Percentiles rank a stretch among this genome's conserved stretches.
These are phyloP conservation scores for Trichomonas tenax DNA, from an alignment of 208 protist genomes.

Conservation along the genomic window DNA sequence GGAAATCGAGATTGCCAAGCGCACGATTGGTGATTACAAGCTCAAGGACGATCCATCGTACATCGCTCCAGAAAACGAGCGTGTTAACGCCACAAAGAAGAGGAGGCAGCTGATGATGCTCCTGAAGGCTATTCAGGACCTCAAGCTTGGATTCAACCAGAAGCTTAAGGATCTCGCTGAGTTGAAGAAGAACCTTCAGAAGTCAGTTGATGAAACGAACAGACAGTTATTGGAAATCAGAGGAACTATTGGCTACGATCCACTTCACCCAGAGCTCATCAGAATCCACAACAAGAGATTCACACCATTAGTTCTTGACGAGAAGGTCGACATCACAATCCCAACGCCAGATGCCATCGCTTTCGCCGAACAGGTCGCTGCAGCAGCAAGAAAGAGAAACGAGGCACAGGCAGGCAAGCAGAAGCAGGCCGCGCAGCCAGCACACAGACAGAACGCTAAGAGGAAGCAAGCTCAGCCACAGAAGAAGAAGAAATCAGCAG, in stretches of 20 bases:
- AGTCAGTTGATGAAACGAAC: conserved; percentile 44
- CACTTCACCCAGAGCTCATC: conserved; percentile 28
- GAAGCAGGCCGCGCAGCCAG: background rate
- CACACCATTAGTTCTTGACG: background rate
- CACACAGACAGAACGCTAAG: background rate
- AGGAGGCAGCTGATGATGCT: conserved; percentile 67
- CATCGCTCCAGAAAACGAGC: conserved; percentile 52
- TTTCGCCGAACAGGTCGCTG: background rate
- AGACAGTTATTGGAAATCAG: background rate
- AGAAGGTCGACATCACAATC: background rate
- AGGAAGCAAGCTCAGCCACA: background rate
- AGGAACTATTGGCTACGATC: conserved; percentile 1
- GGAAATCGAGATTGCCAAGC: conserved; percentile 47
- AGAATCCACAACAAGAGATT: background rate
- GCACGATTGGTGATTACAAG: conserved; percentile 74
- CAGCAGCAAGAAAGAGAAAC: background rate
- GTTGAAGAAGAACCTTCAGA: conserved; percentile 58
- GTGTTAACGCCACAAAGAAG: conserved; percentile 74
- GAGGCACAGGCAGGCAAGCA: background rate
- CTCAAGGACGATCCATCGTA: conserved; percentile 65
- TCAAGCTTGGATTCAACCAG: conserved; percentile 69
- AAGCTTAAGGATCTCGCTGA: conserved; percentile 61
- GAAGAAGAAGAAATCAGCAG: background rate
- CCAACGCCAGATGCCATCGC: background rate
- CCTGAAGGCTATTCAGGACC: conserved; percentile 55